Evolutionary conservation across 2,329 filamentous ascomycete species (phyloP).

Genomic region (Paraconiothyrium brasiliense): DNA sequence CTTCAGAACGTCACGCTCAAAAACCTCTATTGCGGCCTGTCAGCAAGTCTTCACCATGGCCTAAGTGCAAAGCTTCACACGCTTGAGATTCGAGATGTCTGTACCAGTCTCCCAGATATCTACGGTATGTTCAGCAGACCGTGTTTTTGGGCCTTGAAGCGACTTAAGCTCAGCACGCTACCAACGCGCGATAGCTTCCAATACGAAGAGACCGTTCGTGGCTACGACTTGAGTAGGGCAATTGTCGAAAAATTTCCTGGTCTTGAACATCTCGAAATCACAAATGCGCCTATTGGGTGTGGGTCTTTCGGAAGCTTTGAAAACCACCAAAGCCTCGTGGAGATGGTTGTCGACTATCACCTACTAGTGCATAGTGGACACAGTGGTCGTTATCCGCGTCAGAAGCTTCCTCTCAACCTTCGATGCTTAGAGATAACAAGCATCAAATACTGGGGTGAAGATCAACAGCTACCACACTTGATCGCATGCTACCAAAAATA

Average conservation of each 20-base stretch:
- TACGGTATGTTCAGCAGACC: neutral
- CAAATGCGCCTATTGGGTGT: neutral
- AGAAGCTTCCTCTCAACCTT: too few relatives aligned
- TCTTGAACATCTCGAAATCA: neutral
- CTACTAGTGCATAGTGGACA: too few relatives aligned
- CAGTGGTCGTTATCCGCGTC: too few relatives aligned
- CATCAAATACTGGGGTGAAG: too few relatives aligned
- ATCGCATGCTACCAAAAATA: too few relatives aligned
- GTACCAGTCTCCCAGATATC: neutral
- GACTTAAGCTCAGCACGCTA: neutral
- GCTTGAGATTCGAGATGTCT: neutral
- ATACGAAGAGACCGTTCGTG: too few relatives aligned
- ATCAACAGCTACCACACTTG: too few relatives aligned
- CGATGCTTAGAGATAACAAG: too few relatives aligned
- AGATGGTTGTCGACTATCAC: neutral
- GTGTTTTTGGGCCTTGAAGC: neutral
- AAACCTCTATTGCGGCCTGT: neutral
- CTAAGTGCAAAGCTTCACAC: neutral
- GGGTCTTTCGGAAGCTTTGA: neutral
- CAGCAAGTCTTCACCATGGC: neutral
- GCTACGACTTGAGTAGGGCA: too few relatives aligned
- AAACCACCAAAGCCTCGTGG: neutral
- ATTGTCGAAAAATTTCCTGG: neutral
- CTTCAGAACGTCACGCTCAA: neutral
- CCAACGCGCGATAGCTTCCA: too few relatives aligned